These are phyloP conservation scores for Stevia rebaudiana DNA, from an alignment of 140 eudicot species.

Conservation along the genomic window DNA sequence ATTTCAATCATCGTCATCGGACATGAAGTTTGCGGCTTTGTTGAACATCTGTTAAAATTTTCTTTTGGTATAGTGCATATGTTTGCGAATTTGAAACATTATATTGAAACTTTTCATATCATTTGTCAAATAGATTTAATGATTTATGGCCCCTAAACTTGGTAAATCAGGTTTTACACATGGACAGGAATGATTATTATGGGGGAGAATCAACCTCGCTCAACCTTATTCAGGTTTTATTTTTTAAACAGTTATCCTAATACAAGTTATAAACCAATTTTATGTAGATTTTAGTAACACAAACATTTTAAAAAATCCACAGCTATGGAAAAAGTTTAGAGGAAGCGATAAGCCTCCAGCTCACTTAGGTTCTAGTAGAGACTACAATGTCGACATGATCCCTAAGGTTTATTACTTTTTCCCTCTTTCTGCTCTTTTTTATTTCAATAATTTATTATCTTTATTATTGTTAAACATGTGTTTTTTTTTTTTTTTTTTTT, in stretches of 20 bases:
- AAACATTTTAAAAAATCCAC: constrained; percentile 4
- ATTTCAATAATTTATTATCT: neutral
- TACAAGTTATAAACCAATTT: neutral
- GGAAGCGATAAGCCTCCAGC: constrained; percentile 97
- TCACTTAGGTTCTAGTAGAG: constrained; percentile 86
- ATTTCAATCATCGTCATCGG: neutral
- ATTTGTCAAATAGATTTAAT: neutral
- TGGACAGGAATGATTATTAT: constrained; percentile 95
- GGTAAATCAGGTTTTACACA: constrained; percentile 67
- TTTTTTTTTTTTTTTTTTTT: no score
- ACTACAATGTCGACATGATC: constrained; percentile 94
- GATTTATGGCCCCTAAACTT: constrained; percentile 5
- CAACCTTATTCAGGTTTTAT: constrained; percentile 78
- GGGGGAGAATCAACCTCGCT: constrained; percentile 98
- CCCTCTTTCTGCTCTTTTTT: neutral
- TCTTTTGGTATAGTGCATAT: neutral
- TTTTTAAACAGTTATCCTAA: neutral
- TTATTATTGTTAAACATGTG: neutral
- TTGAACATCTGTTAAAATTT: neutral
- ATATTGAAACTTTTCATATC: neutral
- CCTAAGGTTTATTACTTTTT: constrained; percentile 57
- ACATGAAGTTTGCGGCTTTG: constrained; percentile 1
- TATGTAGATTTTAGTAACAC: neutral
- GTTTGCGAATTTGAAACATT: neutral
- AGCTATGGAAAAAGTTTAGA: constrained; percentile 91